Percentiles rank a stretch among this genome's conserved stretches.
phyloP scores from a whole-genome alignment of 352 stramenopile genomes.

The Phytopythium helicoides region DNA sequence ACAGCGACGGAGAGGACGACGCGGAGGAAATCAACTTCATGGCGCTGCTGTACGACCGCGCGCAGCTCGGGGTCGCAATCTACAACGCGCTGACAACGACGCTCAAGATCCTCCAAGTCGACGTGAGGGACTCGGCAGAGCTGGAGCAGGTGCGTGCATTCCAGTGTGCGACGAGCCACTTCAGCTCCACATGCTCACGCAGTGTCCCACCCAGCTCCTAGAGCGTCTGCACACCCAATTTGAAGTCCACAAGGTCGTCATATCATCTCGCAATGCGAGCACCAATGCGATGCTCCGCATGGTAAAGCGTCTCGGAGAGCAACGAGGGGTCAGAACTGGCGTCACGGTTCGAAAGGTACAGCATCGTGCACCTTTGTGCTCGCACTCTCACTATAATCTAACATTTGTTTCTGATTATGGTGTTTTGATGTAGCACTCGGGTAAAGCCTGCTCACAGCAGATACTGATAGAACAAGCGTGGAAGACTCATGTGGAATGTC shows the following conservation, averaged over 20 bases:
- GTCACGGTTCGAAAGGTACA: slow-evolving; percentile 69
- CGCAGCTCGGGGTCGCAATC: slow-evolving; percentile 65
- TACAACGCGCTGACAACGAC: slow-evolving; percentile 69
- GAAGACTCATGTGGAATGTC: neutral
- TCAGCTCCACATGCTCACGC: too few relatives aligned
- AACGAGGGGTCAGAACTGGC: slow-evolving; percentile 37
- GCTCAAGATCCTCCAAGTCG: slow-evolving; percentile 60
- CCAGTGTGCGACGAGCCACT: neutral
- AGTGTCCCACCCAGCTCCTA: slow-evolving; percentile 31
- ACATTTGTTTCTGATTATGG: slow-evolving; percentile 8
- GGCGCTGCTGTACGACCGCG: slow-evolving; percentile 66
- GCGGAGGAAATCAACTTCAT: slow-evolving; percentile 57
- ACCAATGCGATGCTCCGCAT: slow-evolving; percentile 59
- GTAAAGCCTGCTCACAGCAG: slow-evolving; percentile 5
- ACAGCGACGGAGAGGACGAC: slow-evolving; percentile 34
- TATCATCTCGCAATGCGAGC: slow-evolving; percentile 70
- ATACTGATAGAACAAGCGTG: neutral
- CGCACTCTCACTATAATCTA: slow-evolving; percentile 2
- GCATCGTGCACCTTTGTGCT: neutral
- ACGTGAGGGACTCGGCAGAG: slow-evolving; percentile 32
- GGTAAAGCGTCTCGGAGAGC: slow-evolving; percentile 58
- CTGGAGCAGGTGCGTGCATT: slow-evolving; percentile 38
- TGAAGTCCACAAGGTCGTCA: slow-evolving; percentile 56
- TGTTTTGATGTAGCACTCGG: slow-evolving; percentile 35
- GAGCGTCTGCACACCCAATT: slow-evolving; percentile 72